Evolutionary conservation across 345 rosid genomes (phyloP), one percentile per base, ranked within the genome.

Genomic region (Stellera chamaejasme): DNA sequence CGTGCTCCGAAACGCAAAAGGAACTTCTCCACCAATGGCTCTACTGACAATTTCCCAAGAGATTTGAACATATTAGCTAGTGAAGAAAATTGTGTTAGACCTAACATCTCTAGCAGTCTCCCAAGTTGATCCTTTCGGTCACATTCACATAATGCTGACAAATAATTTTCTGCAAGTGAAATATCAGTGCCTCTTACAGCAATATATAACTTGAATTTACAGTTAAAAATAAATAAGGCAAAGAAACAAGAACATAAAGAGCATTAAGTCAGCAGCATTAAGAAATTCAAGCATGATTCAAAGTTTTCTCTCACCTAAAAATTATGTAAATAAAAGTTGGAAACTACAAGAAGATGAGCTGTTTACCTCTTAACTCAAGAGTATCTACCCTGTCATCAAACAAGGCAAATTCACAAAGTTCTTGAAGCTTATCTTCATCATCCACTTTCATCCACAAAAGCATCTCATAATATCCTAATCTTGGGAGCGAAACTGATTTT

Each of bases 401-500:
- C 49, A 59, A 66, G 55, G 77, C 66, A 41, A 36, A 52, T 49
- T 56, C 47, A 39, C 83, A 82, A 48, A 93, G 77, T 58, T 84
- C 77, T 45, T 46, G 74, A 66, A 93, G 72, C 75, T 75, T 87
- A 69, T 74, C 69, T 61, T 70, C 74, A 27, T 83, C 61, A 16
- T 76, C 59, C 48, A 65, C 75, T 65, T 74, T 73, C 50, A 77
- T 63, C 73, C 70, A 82, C 36, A 89, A 74, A 69, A 80, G 75
- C 91, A 93, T 89, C 79, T 93, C 96, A 64, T 89, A 89, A 76
- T 81, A 89, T 28, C 94, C 91, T 41, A 89, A 59, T 69, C 77
- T 73, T 57, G 80, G 72, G 58, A 27, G 59, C 7, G 73, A 62
- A 43, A 66, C 43, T 11, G 72, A 66, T 66, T 67, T 66, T 49